Evolutionary conservation across 768 basidiomycete genomes (phyloP).

Genomic region (Leccinum longicurvipes): DNA sequence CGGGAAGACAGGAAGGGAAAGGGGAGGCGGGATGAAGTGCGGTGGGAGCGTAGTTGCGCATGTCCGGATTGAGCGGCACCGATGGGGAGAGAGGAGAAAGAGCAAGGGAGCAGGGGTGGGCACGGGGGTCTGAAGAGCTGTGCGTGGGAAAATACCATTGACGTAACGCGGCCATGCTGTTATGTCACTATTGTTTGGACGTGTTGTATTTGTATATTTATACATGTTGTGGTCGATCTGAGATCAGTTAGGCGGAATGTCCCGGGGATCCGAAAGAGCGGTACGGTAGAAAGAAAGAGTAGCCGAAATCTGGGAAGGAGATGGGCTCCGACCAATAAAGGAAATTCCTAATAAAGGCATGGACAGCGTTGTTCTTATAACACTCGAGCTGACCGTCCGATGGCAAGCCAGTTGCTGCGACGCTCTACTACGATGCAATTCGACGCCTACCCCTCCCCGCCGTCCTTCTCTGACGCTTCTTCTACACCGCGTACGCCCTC

Average conservation of each 20-base stretch:
- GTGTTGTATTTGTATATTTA: slow-evolving; percentile 9
- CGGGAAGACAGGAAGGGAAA: not conserved
- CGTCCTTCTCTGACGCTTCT: slow-evolving; percentile 62
- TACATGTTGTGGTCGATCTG: slow-evolving; percentile 18
- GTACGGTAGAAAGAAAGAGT: slow-evolving; percentile 36
- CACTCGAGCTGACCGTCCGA: slow-evolving; percentile 11
- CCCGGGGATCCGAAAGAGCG: slow-evolving; percentile 31
- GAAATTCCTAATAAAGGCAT: slow-evolving; percentile 22
- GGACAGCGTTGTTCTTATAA: slow-evolving; percentile 36
- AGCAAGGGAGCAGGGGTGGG: not conserved
- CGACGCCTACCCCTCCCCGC: slow-evolving; percentile 51
- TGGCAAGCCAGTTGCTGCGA: slow-evolving; percentile 20
- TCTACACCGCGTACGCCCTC: slow-evolving; percentile 73
- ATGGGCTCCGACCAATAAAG: slow-evolving; percentile 23
- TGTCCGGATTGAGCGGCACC: slow-evolving; percentile 5
- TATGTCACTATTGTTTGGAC: slow-evolving; percentile 28
- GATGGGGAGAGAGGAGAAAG: not conserved
- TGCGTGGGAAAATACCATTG: slow-evolving; percentile 30
- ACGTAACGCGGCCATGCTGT: slow-evolving; percentile 34
- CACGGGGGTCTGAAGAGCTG: slow-evolving; percentile 19
- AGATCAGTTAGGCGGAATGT: slow-evolving; percentile 32
- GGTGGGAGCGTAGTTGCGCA: slow-evolving; percentile 17
- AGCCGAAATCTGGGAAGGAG: slow-evolving; percentile 37
- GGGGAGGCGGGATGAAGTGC: slow-evolving; percentile 3
- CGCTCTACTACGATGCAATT: slow-evolving; percentile 45